Evolutionary conservation across 176 grass and related monocot genomes (phyloP).

Genomic region (Bolboschoenus planiculmis): DNA sequence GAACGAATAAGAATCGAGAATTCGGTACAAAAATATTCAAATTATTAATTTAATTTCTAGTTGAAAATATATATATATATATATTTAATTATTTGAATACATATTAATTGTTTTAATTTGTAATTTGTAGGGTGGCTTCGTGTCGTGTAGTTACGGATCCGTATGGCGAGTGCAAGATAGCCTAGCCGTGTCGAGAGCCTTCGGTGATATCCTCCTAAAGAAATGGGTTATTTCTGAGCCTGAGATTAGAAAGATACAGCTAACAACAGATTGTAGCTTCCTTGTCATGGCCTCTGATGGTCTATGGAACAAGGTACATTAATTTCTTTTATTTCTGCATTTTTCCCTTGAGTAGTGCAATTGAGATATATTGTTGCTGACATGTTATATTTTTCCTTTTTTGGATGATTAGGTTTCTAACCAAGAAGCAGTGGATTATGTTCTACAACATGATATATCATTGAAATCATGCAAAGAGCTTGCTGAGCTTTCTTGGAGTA

Average conservation of each 20-base stretch:
- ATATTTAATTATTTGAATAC: neutral
- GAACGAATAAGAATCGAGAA: constrained; percentile 56
- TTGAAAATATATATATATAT: neutral
- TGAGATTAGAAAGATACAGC: constrained; percentile 22
- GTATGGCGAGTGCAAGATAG: constrained; percentile 76
- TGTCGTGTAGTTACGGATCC: constrained; percentile 45
- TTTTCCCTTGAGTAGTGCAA: neutral
- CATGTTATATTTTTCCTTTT: constrained; percentile 3
- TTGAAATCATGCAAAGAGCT: constrained; percentile 44
- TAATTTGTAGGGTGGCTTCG: constrained; percentile 49
- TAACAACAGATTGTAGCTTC: constrained; percentile 36
- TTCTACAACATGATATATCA: constrained; percentile 11
- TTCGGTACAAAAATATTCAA: constrained; percentile 14
- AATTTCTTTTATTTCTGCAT: constrained; percentile 2
- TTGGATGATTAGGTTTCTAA: constrained; percentile 34
- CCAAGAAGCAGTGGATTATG: constrained; percentile 67
- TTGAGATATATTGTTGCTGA: neutral
- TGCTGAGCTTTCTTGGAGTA: constrained; percentile 37
- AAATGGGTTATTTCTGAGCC: constrained; percentile 69
- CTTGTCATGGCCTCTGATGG: constrained; percentile 73
- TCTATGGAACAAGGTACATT: constrained; percentile 68
- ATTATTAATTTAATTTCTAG: neutral
- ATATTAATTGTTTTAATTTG: neutral
- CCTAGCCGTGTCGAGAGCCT: constrained; percentile 64
- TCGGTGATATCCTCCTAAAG: constrained; percentile 65